Evolutionary conservation across 2,329 filamentous ascomycete genomes (phyloP), one percentile per base, ranked within the genome.

Genomic region (Ophiostoma piceae): DNA sequence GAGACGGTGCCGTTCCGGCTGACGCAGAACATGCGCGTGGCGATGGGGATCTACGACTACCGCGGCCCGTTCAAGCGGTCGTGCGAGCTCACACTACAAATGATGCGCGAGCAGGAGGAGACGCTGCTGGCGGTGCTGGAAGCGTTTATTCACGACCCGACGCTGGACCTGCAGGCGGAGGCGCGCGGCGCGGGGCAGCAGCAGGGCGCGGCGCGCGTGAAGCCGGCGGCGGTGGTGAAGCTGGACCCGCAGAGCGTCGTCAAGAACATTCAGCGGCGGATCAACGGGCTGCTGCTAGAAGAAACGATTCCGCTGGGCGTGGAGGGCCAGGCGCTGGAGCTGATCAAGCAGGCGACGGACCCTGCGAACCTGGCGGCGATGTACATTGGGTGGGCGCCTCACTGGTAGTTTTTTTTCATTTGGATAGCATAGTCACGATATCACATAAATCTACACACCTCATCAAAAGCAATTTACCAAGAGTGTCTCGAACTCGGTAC

Each of bases 21-120:
- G 60, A 99, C 95, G 3, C 94, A 97, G 83, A 99, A 99, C 80
- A 98, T 99, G 94, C 88, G 96, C 47, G 92, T 96, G 73, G 96
- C 95, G 12, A 98, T 99, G 88, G 95, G 95, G 5, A 89, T 96
- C 29, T 94, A 96, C 77, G 92, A 94, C 72, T 92, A 95, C 77
- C 95, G 98, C 78, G 92, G 95, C 0, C 94, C 95, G 0, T 99
- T 97, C 80, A 87, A 94, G 60, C 91, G 92, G 76, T 94, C 92
- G 67, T 94, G 91, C 71, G 96, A 99, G 80, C 84, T 98, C 72
- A 96, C 93, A 12, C 84, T 98, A 71, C 84, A 87, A 62, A 88
- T 97, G 37, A 84, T 98, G 11, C 86, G 95, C 1, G 91, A 96
- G 78, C 93, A 97, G 76, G 91, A 97, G 78, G 96, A 99, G 79